Conservation (phyloP, 805 yeast genomes). For the Yarrowia sp. region DNA sequence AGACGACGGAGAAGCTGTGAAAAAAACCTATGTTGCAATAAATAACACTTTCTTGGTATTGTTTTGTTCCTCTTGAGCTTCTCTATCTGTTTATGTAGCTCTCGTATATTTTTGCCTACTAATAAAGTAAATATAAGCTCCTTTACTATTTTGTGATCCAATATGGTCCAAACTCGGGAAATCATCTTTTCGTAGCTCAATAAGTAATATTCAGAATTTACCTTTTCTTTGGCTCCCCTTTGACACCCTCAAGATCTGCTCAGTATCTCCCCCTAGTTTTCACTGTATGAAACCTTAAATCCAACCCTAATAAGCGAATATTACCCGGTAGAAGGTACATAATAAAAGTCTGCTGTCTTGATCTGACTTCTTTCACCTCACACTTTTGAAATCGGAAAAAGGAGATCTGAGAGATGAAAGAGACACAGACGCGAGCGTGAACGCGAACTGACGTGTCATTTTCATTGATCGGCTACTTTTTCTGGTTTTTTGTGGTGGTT, state of each 20-base stretch:
- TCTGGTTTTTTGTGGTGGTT: too few species aligned
- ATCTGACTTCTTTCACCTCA: slow-evolving; percentile 8
- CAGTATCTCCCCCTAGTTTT: not conserved
- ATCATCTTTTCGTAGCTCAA: too few species aligned
- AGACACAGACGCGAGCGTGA: not conserved
- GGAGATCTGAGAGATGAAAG: not conserved
- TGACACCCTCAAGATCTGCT: not conserved
- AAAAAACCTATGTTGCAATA: too few species aligned
- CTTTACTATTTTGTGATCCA: too few species aligned
- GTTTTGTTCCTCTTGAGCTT: not conserved
- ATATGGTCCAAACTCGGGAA: too few species aligned
- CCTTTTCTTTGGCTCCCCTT: too few species aligned
- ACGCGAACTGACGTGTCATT: not conserved
- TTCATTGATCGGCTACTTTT: not conserved
- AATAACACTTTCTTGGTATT: not conserved
- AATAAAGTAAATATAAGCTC: too few species aligned
- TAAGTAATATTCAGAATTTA: too few species aligned
- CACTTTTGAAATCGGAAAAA: not conserved
- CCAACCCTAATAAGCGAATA: slow-evolving; percentile 18
- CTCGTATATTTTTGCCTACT: too few species aligned
- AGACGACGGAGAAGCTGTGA: not conserved
- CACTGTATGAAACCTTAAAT: slow-evolving; percentile 1
- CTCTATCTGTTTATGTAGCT: not conserved
- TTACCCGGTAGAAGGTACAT: slow-evolving; percentile 34
- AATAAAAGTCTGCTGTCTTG: not conserved